phyloP scores from a whole-genome alignment of 140 eudicot species.

The Flaveria floridana region DNA sequence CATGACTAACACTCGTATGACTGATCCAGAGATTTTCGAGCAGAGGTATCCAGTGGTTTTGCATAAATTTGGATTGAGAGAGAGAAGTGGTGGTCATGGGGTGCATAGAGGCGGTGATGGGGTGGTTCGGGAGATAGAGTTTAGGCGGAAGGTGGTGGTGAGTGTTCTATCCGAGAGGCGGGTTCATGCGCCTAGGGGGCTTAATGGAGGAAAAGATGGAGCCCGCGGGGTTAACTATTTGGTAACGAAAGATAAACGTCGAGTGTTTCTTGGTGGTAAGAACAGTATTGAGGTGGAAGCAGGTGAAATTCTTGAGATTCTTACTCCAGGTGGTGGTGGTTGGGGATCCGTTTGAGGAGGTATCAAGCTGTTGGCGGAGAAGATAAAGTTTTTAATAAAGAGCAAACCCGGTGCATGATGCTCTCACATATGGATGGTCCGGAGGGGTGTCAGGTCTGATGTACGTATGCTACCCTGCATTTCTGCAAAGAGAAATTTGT shows the following conservation, averaged over 20 bases:
- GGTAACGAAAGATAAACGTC: conserved; percentile 58
- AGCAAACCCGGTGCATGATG: no score
- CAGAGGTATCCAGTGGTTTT: conserved; percentile 94
- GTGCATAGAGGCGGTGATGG: conserved; percentile 92
- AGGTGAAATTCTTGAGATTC: conserved; percentile 81
- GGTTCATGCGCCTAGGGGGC: conserved; percentile 88
- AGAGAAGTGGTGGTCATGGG: conserved; percentile 86
- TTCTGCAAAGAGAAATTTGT: not conserved
- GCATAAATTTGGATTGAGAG: conserved; percentile 81
- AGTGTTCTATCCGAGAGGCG: conserved; percentile 91
- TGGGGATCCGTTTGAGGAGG: conserved; percentile 55
- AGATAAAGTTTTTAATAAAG: not conserved
- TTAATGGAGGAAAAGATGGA: conserved; percentile 77
- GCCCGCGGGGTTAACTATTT: conserved; percentile 84
- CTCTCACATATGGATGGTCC: no score
- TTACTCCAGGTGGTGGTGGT: conserved; percentile 99
- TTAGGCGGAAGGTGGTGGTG: conserved; percentile 70
- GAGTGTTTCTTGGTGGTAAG: conserved; percentile 84
- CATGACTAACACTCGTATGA: conserved; percentile 96
- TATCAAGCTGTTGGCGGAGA: conserved; percentile 2
- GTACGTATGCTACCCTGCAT: no score
- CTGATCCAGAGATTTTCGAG: conserved; percentile 97
- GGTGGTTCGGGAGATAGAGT: conserved; percentile 82
- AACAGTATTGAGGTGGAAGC: conserved; percentile 73
- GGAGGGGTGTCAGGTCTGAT: no score